These are phyloP conservation scores for Oehlia diaphana DNA, from an alignment of 192 early-diverging fungal species.

Conservation along the genomic window DNA sequence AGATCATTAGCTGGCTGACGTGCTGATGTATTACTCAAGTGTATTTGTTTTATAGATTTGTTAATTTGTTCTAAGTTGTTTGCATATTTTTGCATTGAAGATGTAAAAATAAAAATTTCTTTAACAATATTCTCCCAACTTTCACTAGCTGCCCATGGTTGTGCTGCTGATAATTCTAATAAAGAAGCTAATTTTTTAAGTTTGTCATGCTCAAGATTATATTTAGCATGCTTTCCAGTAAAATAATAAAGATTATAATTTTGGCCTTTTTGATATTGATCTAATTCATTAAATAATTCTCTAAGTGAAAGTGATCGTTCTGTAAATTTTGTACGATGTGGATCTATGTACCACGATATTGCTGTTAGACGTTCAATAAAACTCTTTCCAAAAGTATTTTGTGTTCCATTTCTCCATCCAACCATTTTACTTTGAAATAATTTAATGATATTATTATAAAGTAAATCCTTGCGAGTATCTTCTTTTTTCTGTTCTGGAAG, in stretches of 20 bases:
- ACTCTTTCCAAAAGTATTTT: background rate
- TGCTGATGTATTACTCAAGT: background rate
- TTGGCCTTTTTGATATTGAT: background rate
- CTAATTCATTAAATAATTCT: background rate
- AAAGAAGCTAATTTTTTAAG: background rate
- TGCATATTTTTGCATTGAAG: background rate
- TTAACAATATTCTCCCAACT: background rate
- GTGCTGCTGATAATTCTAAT: background rate
- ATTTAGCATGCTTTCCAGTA: conserved; percentile 5
- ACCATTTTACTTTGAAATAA: background rate
- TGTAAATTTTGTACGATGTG: background rate
- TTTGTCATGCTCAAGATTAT: background rate
- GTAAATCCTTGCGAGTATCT: background rate
- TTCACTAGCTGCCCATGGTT: background rate
- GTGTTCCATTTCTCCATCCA: background rate
- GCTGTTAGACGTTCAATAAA: background rate
- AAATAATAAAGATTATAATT: background rate
- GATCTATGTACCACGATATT: background rate
- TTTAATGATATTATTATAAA: background rate
- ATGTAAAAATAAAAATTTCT: background rate
- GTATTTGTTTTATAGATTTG: background rate
- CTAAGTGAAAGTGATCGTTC: background rate
- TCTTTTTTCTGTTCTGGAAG: background rate
- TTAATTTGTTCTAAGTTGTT: background rate
- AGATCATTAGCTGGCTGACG: background rate